phyloP scores from a whole-genome alignment of 176 grass and related monocot species.

The Tillandsia fasciculata region DNA sequence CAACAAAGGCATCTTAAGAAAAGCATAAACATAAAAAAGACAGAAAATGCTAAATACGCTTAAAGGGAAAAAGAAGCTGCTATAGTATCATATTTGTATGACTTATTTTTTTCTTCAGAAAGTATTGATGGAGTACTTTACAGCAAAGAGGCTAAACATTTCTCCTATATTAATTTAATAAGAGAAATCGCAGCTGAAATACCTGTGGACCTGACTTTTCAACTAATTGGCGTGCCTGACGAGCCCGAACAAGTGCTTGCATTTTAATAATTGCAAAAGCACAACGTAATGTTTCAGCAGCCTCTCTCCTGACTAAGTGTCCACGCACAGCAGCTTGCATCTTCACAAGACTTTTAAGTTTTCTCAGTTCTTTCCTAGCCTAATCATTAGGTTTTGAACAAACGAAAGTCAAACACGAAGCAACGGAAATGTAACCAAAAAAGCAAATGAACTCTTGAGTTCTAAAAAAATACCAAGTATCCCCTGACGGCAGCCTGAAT shows the following conservation, averaged over 20 bases:
- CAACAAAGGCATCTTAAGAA: too few species aligned
- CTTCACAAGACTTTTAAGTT: constrained; percentile 58
- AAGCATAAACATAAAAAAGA: too few species aligned
- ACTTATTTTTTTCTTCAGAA: too few species aligned
- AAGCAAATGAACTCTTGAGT: constrained; percentile 8
- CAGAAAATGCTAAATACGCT: too few species aligned
- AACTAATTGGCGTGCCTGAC: constrained; percentile 28
- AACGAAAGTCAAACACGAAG: constrained; percentile 14
- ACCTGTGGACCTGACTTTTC: constrained; percentile 3
- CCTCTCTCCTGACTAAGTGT: constrained; percentile 63
- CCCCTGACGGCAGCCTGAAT: constrained; percentile 60
- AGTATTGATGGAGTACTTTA: too few species aligned
- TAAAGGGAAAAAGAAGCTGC: too few species aligned
- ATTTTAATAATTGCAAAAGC: constrained; percentile 82
- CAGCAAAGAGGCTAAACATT: not conserved
- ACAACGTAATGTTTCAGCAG: constrained; percentile 65
- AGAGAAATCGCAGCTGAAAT: constrained; percentile 15
- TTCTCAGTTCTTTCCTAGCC: constrained; percentile 48
- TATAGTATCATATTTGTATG: too few species aligned
- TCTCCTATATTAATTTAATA: not conserved
- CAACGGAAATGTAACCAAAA: constrained; percentile 16
- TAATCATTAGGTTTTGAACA: constrained; percentile 17
- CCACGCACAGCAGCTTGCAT: constrained; percentile 84
- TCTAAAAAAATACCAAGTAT: constrained; percentile 43
- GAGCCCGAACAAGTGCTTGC: constrained; percentile 55